Evolutionary conservation across 2,329 filamentous ascomycete genomes (phyloP).

Genomic region (Exophiala phaeomuriformis): DNA sequence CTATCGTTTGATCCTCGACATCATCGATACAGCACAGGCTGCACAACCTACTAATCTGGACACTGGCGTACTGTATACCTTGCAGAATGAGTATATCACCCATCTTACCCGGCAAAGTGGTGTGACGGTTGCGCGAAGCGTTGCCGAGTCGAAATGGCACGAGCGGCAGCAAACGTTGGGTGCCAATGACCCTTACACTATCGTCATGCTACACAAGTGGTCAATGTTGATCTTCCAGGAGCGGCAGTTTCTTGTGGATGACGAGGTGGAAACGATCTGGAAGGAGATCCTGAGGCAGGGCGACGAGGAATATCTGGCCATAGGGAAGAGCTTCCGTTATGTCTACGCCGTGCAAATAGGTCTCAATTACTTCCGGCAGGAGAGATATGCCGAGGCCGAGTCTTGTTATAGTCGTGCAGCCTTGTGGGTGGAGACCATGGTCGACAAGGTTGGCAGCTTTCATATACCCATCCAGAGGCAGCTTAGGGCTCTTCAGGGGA

Average conservation of each 20-base stretch:
- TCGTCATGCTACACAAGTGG: background rate
- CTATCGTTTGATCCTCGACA: background rate
- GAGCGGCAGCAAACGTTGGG: background rate
- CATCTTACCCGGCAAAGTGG: background rate
- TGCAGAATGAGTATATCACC: background rate
- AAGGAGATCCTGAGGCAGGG: background rate
- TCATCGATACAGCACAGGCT: background rate
- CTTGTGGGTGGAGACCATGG: background rate
- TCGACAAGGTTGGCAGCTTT: background rate
- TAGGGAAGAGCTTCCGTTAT: background rate
- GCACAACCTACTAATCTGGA: background rate
- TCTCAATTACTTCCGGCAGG: background rate
- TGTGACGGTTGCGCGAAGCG: background rate
- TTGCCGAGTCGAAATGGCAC: background rate
- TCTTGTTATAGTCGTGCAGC: background rate
- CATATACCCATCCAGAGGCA: background rate
- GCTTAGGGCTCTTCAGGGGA: background rate
- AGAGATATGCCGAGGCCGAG: background rate
- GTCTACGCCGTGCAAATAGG: background rate
- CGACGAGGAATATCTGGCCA: background rate
- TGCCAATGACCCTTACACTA: background rate
- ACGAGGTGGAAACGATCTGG: background rate
- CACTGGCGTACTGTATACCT: background rate
- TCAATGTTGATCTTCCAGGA: background rate
- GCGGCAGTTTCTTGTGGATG: background rate